phyloP scores from a whole-genome alignment of 2,329 filamentous ascomycete species.

The Torrubiella hemipterigena region DNA sequence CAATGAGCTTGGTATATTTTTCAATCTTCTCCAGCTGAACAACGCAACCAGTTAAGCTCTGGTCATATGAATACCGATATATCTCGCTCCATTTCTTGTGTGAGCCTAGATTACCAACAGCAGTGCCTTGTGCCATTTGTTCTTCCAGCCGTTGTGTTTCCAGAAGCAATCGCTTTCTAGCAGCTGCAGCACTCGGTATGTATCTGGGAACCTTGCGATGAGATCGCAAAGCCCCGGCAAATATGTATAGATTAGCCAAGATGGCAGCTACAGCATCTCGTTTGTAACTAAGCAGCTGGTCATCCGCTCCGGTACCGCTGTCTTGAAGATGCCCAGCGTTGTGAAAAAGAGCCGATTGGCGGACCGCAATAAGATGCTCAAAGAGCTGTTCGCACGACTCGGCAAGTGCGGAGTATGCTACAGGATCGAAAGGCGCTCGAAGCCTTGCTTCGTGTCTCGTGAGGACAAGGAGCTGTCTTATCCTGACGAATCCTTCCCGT shows the following conservation, averaged over 20 bases:
- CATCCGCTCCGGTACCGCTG: constrained; percentile 30
- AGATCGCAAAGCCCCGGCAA: constrained; percentile 41
- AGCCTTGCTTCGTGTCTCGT: constrained; percentile 48
- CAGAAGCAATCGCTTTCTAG: constrained; percentile 38
- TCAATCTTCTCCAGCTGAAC: constrained; percentile 41
- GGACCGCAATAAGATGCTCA: constrained; percentile 44
- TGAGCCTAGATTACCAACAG: constrained; percentile 14
- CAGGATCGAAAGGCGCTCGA: constrained; percentile 42
- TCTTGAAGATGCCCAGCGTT: constrained; percentile 39
- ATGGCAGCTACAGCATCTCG: constrained; percentile 46
- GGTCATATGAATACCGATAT: constrained; percentile 42
- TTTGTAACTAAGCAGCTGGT: constrained; percentile 35
- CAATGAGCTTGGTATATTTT: constrained; percentile 44
- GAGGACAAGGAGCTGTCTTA: constrained; percentile 41
- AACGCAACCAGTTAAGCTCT: constrained; percentile 41
- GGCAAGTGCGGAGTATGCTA: constrained; percentile 43
- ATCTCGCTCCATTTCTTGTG: constrained; percentile 42
- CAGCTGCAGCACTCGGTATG: constrained; percentile 41
- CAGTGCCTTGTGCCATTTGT: constrained; percentile 12
- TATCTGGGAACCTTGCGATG: constrained; percentile 40
- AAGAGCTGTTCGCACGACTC: constrained; percentile 46
- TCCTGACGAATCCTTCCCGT: constrained; percentile 47
- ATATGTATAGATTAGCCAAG: constrained; percentile 44
- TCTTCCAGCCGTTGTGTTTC: constrained; percentile 35
- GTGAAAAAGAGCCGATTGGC: constrained; percentile 46